A percentile compares a stretch with the other conserved stretches of the same genome.
phyloP scores from a whole-genome alignment of 2,329 filamentous ascomycete species.

The Aspergillus transmontanensis region DNA sequence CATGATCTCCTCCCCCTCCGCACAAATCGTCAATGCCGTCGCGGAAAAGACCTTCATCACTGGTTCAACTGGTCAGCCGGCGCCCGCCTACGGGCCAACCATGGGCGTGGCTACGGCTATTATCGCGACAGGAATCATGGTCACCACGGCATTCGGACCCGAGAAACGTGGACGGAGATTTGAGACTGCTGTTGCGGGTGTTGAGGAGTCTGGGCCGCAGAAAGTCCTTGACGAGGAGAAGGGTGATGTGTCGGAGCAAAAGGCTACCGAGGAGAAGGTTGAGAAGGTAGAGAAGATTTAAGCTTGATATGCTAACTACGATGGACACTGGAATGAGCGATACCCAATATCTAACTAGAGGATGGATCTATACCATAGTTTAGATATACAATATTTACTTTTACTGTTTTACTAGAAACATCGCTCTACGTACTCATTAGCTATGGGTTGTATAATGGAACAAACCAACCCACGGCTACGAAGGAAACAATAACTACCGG shows the following conservation, averaged over 20 bases:
- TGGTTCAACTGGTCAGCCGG: conserved; percentile 56
- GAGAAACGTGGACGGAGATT: conserved; percentile 74
- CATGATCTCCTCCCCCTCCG: conserved; percentile 59
- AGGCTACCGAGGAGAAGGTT: conserved; percentile 27
- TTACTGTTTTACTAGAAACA: too few relatives aligned
- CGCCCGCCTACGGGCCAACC: conserved; percentile 71
- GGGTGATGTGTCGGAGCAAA: conserved; percentile 15
- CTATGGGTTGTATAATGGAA: too few relatives aligned
- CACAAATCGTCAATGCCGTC: conserved; percentile 77
- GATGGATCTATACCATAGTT: neutral
- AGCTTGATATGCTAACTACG: neutral
- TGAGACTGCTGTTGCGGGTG: conserved; percentile 58
- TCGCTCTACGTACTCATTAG: too few relatives aligned
- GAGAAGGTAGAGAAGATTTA: conserved; percentile 23
- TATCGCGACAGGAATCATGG: conserved; percentile 68
- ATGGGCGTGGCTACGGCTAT: conserved; percentile 79
- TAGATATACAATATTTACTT: neutral
- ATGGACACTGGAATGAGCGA: neutral
- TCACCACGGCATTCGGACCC: conserved; percentile 70
- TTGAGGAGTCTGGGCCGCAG: conserved; percentile 17
- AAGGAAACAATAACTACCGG: too few relatives aligned
- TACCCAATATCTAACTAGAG: neutral
- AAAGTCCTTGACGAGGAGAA: conserved; percentile 27
- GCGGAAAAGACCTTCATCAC: conserved; percentile 64
- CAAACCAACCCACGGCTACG: too few relatives aligned